A percentile compares a stretch with the other conserved stretches of the same genome.
These are phyloP conservation scores for Aristolochia californica DNA, from an alignment of 164 flowering plant species.

Conservation along the genomic window DNA sequence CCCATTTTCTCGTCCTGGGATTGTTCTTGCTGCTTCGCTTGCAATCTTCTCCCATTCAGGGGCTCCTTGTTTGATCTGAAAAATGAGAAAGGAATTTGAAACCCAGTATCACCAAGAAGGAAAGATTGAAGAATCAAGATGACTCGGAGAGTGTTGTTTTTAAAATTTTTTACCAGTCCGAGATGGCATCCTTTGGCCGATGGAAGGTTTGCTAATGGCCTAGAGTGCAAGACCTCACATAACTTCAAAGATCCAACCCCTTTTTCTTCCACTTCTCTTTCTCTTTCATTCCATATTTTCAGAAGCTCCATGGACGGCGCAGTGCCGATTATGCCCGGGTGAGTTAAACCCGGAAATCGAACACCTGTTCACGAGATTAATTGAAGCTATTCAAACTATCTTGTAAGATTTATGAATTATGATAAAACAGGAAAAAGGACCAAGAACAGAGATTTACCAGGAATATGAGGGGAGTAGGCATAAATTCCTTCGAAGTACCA, in stretches of 20 bases:
- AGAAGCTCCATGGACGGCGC: slow-evolving; percentile 92
- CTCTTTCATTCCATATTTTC: slow-evolving; percentile 81
- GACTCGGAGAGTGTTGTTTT: neutral
- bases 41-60: slow-evolving; percentile 82
- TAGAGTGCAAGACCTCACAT: slow-evolving; percentile 73
- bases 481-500: slow-evolving; percentile 98
- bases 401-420: neutral
- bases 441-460: slow-evolving; percentile 33
- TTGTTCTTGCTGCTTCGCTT: slow-evolving; percentile 86
- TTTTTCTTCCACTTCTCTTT: slow-evolving; percentile 54
- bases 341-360: slow-evolving; percentile 83
- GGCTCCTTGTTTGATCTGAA: slow-evolving; percentile 52
- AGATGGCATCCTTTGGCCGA: slow-evolving; percentile 67
- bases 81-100: neutral
- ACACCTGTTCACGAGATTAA: slow-evolving; percentile 37
- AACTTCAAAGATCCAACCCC: slow-evolving; percentile 57
- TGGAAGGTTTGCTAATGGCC: slow-evolving; percentile 86
- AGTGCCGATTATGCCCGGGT: slow-evolving; percentile 93
- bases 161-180: slow-evolving; percentile 50
- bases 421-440: neutral
- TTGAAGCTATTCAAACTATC: neutral
- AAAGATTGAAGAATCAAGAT: neutral
- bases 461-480: slow-evolving; percentile 90
- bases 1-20: slow-evolving; percentile 95
- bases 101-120: neutral